Percentiles rank a stretch among this genome's conserved stretches.
Conservation (phyloP, 2,329 filamentous ascomycete genomes). For the Alternaria infectoria region DNA sequence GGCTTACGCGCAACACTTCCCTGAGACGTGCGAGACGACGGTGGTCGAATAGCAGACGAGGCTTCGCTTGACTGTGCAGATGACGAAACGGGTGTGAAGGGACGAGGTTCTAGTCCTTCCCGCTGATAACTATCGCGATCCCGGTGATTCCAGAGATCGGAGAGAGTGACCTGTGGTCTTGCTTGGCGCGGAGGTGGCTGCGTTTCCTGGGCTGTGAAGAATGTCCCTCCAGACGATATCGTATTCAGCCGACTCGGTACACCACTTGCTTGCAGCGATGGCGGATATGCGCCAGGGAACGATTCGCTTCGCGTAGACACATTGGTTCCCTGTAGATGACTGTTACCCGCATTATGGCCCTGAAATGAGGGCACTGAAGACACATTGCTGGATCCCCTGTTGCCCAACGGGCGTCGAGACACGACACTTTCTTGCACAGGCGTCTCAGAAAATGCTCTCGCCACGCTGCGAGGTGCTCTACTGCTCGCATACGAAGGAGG, state of each 20-base stretch:
- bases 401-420: not conserved
- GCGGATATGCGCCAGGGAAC: not conserved
- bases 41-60: not conserved
- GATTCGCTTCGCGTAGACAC: not conserved
- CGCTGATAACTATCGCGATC: not conserved
- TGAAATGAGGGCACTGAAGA: not conserved
- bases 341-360: no score
- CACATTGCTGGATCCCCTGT: not conserved
- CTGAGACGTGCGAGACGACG: not conserved
- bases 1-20: not conserved
- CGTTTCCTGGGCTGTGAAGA: not conserved
- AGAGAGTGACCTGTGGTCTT: not conserved
- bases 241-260: not conserved
- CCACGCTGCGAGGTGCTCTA: not conserved
- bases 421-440: not conserved
- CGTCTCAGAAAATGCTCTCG: not conserved
- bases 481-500: not conserved
- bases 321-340: no score
- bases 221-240: not conserved
- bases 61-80: not conserved
- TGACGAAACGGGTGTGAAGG: not conserved
- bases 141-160: not conserved
- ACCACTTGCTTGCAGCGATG: not conserved
- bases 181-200: not conserved
- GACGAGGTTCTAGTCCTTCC: not conserved